Base-by-base conservation (phyloP, 2,329 filamentous ascomycete genomes). In the Xylaria sp. region DNA sequence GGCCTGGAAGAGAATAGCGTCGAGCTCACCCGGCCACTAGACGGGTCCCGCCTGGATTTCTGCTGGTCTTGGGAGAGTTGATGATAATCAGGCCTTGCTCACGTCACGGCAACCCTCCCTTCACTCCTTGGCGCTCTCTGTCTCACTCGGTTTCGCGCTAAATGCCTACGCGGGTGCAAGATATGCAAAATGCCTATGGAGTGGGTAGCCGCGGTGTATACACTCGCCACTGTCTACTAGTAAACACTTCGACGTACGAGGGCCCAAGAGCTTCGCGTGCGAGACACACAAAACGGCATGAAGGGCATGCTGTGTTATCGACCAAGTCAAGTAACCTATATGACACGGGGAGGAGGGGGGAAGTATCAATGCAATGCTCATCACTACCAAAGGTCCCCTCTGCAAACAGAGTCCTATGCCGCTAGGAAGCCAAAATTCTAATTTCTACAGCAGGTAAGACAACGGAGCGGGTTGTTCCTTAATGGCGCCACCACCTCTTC, bases 401-500 rank as follows among this genome's bases (percentile, higher is more conserved):
- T 49, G 46, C 46, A 49, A 23, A 3, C 10, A 15, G 15, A 49
- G 46, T 49, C 46, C 20, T 49, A 23, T 49, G 28, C 41, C 55
- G 51, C 56, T 46, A 33, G 48, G 62, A 36, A 36, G 33, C 33
- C 33, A 36, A 36, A 36, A 20, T 20, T 58, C 48, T 41, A 48
- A 54, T 64, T 58, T 62, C 54, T 58, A n/a, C 59, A 60, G 33
- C 28, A 36, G 64, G 54, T 61, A 57, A 62, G 59, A 63, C 62
- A 61, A 43, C 65, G 48, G 58, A 23, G 62, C 65, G 69, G 63
- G 51, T 60, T 67, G 59, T 62, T 66, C 64, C 67, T 56, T 55
- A 60, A 66, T 67, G 70, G 70, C 70, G 67, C 64, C 66, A 73
- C 70, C 69, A 36, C 69, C 69, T 70, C 2, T n/a, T 55, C 31